phyloP scores from a whole-genome alignment of 257 asterid genomes.

The Linderniella brevidens region DNA sequence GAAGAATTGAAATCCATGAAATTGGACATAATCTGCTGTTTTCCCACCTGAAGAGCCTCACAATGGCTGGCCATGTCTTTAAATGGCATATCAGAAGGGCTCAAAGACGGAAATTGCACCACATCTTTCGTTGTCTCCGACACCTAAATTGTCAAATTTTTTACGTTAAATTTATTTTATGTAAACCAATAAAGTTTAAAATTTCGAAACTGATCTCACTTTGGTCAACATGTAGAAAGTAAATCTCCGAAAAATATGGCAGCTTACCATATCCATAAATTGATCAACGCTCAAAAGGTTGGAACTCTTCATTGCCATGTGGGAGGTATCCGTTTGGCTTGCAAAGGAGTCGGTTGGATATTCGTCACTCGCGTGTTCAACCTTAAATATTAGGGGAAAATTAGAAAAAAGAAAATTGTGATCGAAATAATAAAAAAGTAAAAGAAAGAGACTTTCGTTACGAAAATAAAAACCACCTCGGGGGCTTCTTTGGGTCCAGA shows the following conservation, averaged over 20 bases:
- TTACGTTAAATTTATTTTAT: not conserved
- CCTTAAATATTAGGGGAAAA: too few relatives aligned
- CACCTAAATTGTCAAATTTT: constrained; percentile 18
- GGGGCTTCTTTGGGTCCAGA: constrained; percentile 30
- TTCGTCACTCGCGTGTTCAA: constrained; percentile 32
- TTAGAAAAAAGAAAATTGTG: too few relatives aligned
- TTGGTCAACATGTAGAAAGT: too few relatives aligned
- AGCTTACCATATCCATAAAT: constrained; percentile 54
- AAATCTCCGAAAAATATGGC: not conserved
- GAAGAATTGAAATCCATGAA: constrained; percentile 23
- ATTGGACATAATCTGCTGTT: constrained; percentile 52
- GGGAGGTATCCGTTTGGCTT: constrained; percentile 36
- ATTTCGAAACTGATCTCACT: too few relatives aligned
- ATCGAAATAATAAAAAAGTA: not conserved
- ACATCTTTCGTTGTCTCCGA: constrained; percentile 47
- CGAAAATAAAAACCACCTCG: constrained; percentile 23
- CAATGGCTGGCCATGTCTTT: constrained; percentile 65
- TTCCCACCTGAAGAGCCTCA: constrained; percentile 61
- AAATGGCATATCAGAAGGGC: constrained; percentile 41
- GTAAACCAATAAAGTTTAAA: not conserved
- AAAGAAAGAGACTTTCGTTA: constrained; percentile 10
- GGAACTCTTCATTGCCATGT: constrained; percentile 29
- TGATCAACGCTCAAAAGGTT: constrained; percentile 47
- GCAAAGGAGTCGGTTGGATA: constrained; percentile 31
- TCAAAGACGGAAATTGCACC: constrained; percentile 19